These are phyloP conservation scores for Pythium folliculosum DNA, from an alignment of 352 stramenopile genomes.

Conservation along the genomic window DNA sequence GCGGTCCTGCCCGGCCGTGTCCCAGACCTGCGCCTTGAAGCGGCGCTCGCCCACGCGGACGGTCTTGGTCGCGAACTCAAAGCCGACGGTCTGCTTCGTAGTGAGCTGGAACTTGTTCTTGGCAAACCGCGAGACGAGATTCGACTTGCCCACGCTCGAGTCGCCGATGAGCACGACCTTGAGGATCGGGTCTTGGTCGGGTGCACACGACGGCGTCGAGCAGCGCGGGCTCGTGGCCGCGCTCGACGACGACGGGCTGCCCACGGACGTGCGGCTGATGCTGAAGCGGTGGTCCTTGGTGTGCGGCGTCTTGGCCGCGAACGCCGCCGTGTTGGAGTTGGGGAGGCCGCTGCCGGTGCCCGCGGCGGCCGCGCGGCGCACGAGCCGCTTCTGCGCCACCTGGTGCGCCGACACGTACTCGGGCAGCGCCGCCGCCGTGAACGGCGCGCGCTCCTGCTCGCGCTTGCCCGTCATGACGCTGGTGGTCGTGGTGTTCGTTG, in stretches of 20 bases:
- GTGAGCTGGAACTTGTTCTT: conserved; percentile 88
- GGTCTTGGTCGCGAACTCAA: conserved; percentile 89
- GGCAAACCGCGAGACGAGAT: conserved; percentile 86
- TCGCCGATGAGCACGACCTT: conserved; percentile 90
- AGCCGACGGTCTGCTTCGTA: conserved; percentile 81
- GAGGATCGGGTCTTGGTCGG: conserved; percentile 63
- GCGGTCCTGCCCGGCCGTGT: conserved; percentile 88
- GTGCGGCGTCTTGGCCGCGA: conserved; percentile 11
- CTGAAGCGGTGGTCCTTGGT: conserved; percentile 41
- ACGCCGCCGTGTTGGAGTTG: conserved; percentile 20
- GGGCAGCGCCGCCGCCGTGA: conserved; percentile 39
- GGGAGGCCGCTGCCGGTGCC: background rate
- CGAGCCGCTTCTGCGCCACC: conserved; percentile 56
- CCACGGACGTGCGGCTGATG: conserved; percentile 27
- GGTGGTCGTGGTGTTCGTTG: background rate
- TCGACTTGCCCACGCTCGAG: conserved; percentile 87
- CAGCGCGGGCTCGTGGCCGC: conserved; percentile 54
- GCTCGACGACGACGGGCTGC: conserved; percentile 37
- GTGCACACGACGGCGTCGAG: conserved; percentile 34
- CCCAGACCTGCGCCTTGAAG: conserved; percentile 90
- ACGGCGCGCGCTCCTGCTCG: conserved; percentile 27
- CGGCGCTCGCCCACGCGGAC: conserved; percentile 80
- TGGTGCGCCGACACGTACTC: conserved; percentile 67
- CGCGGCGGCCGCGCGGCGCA: conserved; percentile 13
- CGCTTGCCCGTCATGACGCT: conserved; percentile 37